Conservation (phyloP, 208 protist genomes). For the Trypanosoma avium region DNA sequence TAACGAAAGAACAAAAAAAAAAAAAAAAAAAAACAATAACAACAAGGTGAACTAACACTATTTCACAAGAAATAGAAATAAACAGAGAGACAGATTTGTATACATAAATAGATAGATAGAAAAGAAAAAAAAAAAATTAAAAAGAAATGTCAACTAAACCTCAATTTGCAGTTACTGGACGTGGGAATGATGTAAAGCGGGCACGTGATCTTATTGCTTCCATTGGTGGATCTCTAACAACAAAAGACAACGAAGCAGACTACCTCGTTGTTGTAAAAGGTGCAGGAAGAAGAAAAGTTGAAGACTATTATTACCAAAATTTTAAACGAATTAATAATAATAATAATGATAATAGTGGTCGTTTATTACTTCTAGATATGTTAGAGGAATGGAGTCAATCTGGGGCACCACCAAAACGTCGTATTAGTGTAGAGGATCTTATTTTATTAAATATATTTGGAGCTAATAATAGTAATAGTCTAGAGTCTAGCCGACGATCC, state of each 20-base stretch:
- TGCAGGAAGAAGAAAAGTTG: slow-evolving; percentile 21
- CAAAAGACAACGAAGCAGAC: slow-evolving; percentile 13
- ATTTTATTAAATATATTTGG: no score
- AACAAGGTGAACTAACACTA: no score
- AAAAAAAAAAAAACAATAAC: no score
- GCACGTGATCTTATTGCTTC: slow-evolving; percentile 23
- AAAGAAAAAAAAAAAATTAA: not conserved
- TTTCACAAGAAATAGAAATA: no score
- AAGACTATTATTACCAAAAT: slow-evolving; percentile 4
- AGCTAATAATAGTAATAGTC: not conserved
- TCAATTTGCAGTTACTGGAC: slow-evolving; percentile 22
- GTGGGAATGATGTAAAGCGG: slow-evolving; percentile 22
- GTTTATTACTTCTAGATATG: slow-evolving; percentile 23
- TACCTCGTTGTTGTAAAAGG: slow-evolving; percentile 25
- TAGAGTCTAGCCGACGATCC: slow-evolving; percentile 8
- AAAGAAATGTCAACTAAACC: not conserved
- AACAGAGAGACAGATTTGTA: not conserved
- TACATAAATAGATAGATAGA: slow-evolving; percentile 11
- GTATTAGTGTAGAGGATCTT: slow-evolving; percentile 15
- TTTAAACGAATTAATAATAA: not conserved
- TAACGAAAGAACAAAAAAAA: no score
- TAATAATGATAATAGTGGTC: not conserved
- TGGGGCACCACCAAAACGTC: not conserved
- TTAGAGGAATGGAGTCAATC: slow-evolving; percentile 15
- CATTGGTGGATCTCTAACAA: slow-evolving; percentile 19